Evolutionary conservation across 2,329 filamentous ascomycete genomes (phyloP).

Genomic region (Xylaria sp.): DNA sequence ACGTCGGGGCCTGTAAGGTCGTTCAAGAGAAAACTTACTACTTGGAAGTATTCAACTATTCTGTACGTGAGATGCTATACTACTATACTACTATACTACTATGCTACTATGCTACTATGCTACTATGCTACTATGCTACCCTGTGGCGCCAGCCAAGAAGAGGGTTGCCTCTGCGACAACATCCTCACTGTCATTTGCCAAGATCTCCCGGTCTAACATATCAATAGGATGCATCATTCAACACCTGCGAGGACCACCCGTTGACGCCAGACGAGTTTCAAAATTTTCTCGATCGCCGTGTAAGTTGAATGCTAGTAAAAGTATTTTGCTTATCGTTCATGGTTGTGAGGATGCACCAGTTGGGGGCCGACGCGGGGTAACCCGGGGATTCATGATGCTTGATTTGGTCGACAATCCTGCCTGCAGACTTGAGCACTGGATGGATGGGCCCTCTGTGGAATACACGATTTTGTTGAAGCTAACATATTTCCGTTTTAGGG

Average conservation of each 20-base stretch:
- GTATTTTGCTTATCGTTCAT: background rate
- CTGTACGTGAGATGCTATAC: conserved; percentile 49
- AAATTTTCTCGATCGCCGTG: conserved; percentile 59
- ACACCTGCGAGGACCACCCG: conserved; percentile 57
- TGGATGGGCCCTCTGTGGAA: background rate
- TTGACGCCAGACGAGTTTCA: conserved; percentile 61
- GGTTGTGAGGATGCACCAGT: background rate
- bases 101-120: no score
- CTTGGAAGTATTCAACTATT: conserved; percentile 64
- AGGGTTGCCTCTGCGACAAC: background rate
- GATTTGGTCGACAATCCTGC: background rate
- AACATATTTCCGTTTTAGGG: conserved; percentile 46
- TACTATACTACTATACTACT: no score
- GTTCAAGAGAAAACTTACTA: conserved; percentile 60
- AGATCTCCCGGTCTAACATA: background rate
- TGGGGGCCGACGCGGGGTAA: background rate
- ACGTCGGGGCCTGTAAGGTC: conserved; percentile 54
- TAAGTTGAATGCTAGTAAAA: conserved; percentile 41
- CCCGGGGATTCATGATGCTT: background rate
- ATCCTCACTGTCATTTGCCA: background rate
- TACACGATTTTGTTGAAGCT: background rate
- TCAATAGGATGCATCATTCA: conserved; percentile 54
- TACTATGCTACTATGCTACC: no score
- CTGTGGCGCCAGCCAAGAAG: background rate
- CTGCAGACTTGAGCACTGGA: background rate